Evolutionary conservation across 495 filamentous ascomycete genomes (phyloP), one percentile per base, ranked within the genome.

Genomic region (Barbatosphaeria neglecta): DNA sequence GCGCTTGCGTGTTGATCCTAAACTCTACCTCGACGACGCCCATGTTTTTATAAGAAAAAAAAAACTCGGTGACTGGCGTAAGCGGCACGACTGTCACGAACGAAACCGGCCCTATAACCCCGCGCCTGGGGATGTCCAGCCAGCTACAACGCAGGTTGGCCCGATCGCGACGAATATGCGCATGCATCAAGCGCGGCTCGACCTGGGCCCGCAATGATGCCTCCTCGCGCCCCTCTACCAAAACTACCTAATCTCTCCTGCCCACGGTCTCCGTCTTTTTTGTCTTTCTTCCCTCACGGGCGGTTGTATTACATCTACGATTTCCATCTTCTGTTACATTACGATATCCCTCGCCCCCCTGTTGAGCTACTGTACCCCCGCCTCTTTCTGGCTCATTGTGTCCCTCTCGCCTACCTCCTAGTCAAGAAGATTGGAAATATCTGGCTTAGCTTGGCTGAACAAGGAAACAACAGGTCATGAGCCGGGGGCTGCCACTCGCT

Each of bases 21-120:
- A 35, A n/a, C 31, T n/a, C 6, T 5, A 35, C 31, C 31, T n/a
- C 31, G 31, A 35, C 16, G 16, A 15, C 9, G 54, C 53, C 56
- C 55, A n/a, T 35, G 10, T 15, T 35, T 35, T 35, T n/a, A n/a
- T n/a, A n/a, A n/a, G n/a, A n/a, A n/a, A n/a, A n/a, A n/a, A n/a
- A 35, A 35, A n/a, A 15, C 16, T 35, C 31, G 31, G 16, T n/a
- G 16, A n/a, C 13, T 35, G 31, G 13, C 31, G 31, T 35, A n/a
- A n/a, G 31, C 31, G 31, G 31, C 31, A 35, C 31, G 31, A 35
- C 31, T n/a, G 31, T 35, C 31, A 35, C 31, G 31, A 35, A 35
- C 15, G n/a, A n/a, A n/a, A n/a, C n/a, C n/a, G n/a, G 5, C 31
- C 31, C 15, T n/a, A 15, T 35, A 2, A n/a, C 31, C 13, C 31